A percentile compares a stretch with the other conserved stretches of the same genome.
Evolutionary conservation across 2,329 filamentous ascomycete species (phyloP).

Genomic region (Nigrospora oryzae): DNA sequence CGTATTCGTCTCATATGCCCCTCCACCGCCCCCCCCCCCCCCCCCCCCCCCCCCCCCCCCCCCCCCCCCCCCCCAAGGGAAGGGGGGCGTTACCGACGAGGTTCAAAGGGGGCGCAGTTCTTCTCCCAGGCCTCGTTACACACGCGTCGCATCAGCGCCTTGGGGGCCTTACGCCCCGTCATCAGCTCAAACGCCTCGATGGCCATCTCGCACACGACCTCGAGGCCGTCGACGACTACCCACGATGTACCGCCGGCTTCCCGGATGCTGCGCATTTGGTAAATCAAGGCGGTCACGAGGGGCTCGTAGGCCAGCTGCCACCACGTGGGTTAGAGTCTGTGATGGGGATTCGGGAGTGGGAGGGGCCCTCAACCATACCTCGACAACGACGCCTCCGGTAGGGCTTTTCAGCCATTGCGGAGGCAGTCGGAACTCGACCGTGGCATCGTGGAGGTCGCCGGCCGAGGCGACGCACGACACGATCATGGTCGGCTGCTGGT

Average conservation of each 20-base stretch:
- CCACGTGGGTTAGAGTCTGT: conserved; percentile 2
- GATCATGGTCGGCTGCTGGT: conserved; percentile 59
- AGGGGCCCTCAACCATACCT: conserved; percentile 26
- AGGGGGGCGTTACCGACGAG: conserved; percentile 10
- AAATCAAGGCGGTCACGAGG: conserved; percentile 58
- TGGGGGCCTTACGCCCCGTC: conserved; percentile 63
- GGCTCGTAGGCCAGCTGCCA: conserved; percentile 58
- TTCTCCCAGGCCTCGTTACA: conserved; percentile 33
- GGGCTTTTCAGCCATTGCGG: conserved; percentile 59
- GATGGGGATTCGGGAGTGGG: neutral
- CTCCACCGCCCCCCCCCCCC: too few relatives aligned
- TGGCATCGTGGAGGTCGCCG: conserved; percentile 47
- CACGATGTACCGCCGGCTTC: conserved; percentile 49
- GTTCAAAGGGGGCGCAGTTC: conserved; percentile 24
- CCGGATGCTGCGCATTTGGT: conserved; percentile 48
- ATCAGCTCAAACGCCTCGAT: conserved; percentile 71
- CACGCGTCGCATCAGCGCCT: conserved; percentile 58
- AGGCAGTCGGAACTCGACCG: conserved; percentile 63
- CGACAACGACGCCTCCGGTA: conserved; percentile 65
- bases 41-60: too few relatives aligned
- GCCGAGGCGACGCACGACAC: conserved; percentile 65
- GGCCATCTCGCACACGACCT: conserved; percentile 65
- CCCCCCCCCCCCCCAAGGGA: too few relatives aligned
- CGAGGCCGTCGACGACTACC: conserved; percentile 65
- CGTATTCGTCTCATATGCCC: too few relatives aligned